Percentiles rank a stretch among this genome's conserved stretches.
These are phyloP conservation scores for Serendipita sp. DNA, from an alignment of 768 basidiomycete genomes.

Conservation along the genomic window DNA sequence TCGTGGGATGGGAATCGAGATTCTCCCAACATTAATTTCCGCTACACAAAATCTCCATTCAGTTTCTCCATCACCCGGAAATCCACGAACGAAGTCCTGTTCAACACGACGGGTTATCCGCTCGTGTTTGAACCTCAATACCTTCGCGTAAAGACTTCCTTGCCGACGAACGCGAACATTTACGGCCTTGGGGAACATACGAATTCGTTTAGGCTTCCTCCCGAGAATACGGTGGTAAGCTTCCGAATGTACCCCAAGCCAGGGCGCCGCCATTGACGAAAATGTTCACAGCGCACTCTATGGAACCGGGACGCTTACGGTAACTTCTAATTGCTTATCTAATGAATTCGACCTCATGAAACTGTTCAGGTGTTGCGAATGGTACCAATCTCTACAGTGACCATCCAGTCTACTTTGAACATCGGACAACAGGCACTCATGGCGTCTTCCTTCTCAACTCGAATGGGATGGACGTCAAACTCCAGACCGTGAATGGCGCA, in stretches of 20 bases:
- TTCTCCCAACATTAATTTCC: slow-evolving; percentile 12
- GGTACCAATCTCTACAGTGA: slow-evolving; percentile 34
- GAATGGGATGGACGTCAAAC: slow-evolving; percentile 1
- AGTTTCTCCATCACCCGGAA: slow-evolving; percentile 18
- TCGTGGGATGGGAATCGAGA: neutral
- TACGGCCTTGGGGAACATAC: slow-evolving; percentile 55
- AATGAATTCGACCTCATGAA: neutral
- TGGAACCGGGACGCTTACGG: slow-evolving; percentile 5
- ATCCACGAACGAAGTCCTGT: slow-evolving; percentile 13
- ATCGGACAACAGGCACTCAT: slow-evolving; percentile 51
- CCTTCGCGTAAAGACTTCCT: slow-evolving; percentile 37
- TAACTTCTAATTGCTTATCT: neutral
- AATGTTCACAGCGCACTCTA: neutral
- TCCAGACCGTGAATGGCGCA: neutral
- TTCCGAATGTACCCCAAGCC: neutral
- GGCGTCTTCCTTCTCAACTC: slow-evolving; percentile 66
- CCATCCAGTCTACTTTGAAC: slow-evolving; percentile 58
- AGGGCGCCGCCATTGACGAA: neutral
- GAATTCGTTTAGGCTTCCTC: slow-evolving; percentile 8
- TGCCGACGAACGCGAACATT: slow-evolving; percentile 52
- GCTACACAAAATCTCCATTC: slow-evolving; percentile 17
- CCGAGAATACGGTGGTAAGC: neutral
- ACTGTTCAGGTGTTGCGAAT: neutral
- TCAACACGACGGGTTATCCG: slow-evolving; percentile 32
- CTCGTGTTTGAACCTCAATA: slow-evolving; percentile 71